phyloP scores from a whole-genome alignment of 2,329 filamentous ascomycete species.

The Ceratocystis huliohia region DNA sequence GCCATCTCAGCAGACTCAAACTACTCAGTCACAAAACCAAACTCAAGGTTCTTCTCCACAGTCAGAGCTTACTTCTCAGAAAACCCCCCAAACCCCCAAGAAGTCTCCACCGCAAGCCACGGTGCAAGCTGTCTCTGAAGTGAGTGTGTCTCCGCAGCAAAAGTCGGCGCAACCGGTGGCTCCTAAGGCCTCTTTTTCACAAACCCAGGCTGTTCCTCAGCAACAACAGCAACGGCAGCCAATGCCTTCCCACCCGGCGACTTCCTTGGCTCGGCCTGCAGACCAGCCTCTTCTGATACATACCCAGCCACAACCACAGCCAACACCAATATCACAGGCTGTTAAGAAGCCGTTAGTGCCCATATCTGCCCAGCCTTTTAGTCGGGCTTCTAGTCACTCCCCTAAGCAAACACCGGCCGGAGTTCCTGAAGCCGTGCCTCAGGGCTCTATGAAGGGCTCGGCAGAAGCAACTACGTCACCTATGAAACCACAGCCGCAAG shows the following conservation, averaged over 20 bases:
- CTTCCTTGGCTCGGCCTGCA: background rate
- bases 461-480: background rate
- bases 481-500: background rate
- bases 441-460: background rate
- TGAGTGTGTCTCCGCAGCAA: background rate
- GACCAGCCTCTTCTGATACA: background rate
- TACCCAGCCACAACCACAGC: background rate
- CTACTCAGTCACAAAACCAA: background rate
- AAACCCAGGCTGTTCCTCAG: background rate
- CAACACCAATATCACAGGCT: background rate
- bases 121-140: background rate
- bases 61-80: background rate
- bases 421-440: background rate
- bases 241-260: background rate
- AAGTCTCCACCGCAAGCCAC: background rate
- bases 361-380: background rate
- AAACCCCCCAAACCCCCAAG: background rate
- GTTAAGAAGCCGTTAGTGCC: background rate
- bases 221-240: background rate
- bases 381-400: background rate
- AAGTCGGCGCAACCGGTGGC: background rate
- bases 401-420: background rate
- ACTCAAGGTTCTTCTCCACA: background rate
- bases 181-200: background rate
- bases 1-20: background rate